phyloP scores from a whole-genome alignment of 1,284 basidiomycete species.

The Butyriboletus appendiculatus region DNA sequence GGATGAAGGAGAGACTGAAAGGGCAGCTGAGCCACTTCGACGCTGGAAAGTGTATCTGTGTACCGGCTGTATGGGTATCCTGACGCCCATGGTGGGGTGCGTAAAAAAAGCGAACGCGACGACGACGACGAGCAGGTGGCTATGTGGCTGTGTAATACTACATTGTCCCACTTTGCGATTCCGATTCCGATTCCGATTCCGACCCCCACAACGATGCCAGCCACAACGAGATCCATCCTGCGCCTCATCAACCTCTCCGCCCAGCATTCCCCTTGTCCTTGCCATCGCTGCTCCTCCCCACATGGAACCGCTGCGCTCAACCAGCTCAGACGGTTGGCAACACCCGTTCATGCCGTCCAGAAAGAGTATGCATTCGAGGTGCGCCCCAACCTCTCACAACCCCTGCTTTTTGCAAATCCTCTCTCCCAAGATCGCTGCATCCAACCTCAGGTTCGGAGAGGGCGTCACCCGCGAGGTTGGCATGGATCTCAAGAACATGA shows the following conservation, averaged over 20 bases:
- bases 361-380: conserved; percentile 98
- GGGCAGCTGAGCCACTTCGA: conserved; percentile 26
- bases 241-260: conserved; percentile 68
- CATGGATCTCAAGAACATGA: conserved; percentile 92
- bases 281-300: conserved; percentile 60
- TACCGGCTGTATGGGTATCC: conserved; percentile 42
- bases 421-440: conserved; percentile 75
- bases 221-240: conserved; percentile 52
- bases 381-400: background rate
- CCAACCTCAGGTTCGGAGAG: conserved; percentile 87
- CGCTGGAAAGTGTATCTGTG: conserved; percentile 34
- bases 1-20: conserved; percentile 29
- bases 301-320: conserved; percentile 50
- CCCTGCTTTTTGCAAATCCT: background rate
- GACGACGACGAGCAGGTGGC: background rate
- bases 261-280: conserved; percentile 74
- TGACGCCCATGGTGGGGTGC: conserved; percentile 35
- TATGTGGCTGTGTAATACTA: conserved; percentile 9
- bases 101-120: conserved; percentile 10
- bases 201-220: conserved; percentile 43
- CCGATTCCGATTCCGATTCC: too few species aligned
- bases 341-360: conserved; percentile 75
- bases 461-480: conserved; percentile 92
- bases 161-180: background rate
- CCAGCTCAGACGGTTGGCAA: conserved; percentile 78